Conservation (phyloP, 78 protist genomes). For the Dictyostelium purpureum region DNA sequence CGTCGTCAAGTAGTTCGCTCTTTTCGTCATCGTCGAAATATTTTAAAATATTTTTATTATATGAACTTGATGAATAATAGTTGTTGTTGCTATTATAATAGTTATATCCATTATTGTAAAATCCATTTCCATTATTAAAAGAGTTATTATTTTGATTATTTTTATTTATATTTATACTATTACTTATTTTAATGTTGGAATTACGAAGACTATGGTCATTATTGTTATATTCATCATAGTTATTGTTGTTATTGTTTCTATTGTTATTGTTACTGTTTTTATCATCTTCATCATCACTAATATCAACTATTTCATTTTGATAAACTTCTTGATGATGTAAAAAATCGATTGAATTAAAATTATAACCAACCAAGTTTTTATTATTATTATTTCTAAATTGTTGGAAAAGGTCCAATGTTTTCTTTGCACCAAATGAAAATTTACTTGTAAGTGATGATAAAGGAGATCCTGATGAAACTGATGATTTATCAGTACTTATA, state of each 20-base stretch:
- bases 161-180: neutral
- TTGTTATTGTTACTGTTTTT: neutral
- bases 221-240: too few species aligned
- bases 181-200: neutral
- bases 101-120: neutral
- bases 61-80: neutral
- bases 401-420: neutral
- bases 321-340: neutral
- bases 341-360: neutral
- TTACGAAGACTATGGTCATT: too few species aligned
- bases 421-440: neutral
- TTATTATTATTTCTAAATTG: neutral
- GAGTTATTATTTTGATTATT: neutral
- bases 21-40: neutral
- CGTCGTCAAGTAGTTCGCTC: neutral
- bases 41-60: neutral
- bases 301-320: conserved; percentile 1
- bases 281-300: conserved; percentile 6
- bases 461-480: neutral
- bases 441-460: neutral
- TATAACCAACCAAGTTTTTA: neutral
- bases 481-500: neutral
- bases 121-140: neutral
- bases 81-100: neutral
- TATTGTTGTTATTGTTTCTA: neutral